Percentiles rank a stretch among this genome's conserved stretches.
Evolutionary conservation across 83 land plant genomes (phyloP).

Genomic region (Isoetes engelmannii): DNA sequence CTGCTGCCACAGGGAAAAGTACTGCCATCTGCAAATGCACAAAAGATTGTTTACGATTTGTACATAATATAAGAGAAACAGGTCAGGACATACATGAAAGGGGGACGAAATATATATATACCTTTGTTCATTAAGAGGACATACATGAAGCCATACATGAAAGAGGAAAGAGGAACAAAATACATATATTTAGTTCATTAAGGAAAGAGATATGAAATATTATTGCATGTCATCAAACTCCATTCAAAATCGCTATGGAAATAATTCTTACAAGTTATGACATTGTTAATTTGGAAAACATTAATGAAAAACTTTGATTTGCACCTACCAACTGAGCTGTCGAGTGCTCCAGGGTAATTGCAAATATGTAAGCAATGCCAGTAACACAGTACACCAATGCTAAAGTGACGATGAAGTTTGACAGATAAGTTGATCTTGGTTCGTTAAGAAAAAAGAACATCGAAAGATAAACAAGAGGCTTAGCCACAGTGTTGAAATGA

Average conservation of each 20-base stretch:
- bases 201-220: no score
- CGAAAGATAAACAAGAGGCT: constrained; percentile 5
- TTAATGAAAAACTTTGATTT: no score
- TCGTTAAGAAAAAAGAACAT: constrained; percentile 10
- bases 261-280: no score
- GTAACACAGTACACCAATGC: constrained; percentile 12
- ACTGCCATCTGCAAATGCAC: neutral
- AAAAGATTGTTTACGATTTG: neutral
- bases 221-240: no score
- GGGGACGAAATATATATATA: neutral
- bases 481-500: constrained; percentile 8
- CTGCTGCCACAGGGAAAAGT: constrained; percentile 3
- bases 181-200: no score
- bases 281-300: no score
- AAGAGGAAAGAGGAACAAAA: neutral
- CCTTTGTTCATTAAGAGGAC: neutral
- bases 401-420: constrained; percentile 6
- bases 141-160: neutral
- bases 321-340: constrained; percentile 12
- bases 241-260: no score
- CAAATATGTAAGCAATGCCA: constrained; percentile 12
- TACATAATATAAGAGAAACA: neutral
- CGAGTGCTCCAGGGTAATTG: neutral
- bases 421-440: constrained; percentile 9
- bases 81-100: neutral